Conservation (phyloP, 768 basidiomycete genomes). For the Porpolomopsis calyptriformis region DNA sequence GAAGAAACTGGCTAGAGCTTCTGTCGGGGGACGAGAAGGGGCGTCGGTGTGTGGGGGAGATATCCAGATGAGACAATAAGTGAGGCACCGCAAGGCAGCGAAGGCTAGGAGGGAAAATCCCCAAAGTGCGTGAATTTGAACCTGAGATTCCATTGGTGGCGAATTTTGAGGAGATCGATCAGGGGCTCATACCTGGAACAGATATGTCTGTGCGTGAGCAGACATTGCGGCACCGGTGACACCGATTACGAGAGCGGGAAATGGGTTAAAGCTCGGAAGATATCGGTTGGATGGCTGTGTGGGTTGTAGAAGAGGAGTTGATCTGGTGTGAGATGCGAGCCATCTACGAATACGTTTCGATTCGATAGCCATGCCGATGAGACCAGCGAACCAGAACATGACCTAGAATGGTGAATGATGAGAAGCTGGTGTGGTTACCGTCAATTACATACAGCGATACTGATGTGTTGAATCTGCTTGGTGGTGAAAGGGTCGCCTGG, state of each 20-base stretch:
- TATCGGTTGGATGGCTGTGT: constrained; percentile 52
- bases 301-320: constrained; percentile 18
- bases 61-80: constrained; percentile 93
- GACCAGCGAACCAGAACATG: constrained; percentile 94
- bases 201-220: constrained; percentile 80
- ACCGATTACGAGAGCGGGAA: constrained; percentile 89
- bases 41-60: constrained; percentile 72
- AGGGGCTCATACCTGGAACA: constrained; percentile 55
- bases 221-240: constrained; percentile 91
- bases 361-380: constrained; percentile 83
- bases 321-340: constrained; percentile 43
- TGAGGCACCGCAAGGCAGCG: constrained; percentile 70
- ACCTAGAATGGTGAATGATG: constrained; percentile 31
- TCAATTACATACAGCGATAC: constrained; percentile 59
- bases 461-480: constrained; percentile 89
- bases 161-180: not conserved
- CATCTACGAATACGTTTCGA: constrained; percentile 62
- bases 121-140: constrained; percentile 88
- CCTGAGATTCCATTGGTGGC: constrained; percentile 27
- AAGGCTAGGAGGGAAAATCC: constrained; percentile 76
- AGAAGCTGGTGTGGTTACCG: constrained; percentile 1
- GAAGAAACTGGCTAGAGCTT: constrained; percentile 80
- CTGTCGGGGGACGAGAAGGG: constrained; percentile 89
- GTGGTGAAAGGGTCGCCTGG: constrained; percentile 79
- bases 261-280: constrained; percentile 74